Base-by-base conservation (phyloP, 2,329 filamentous ascomycete species). In the Fusarium udum region DNA sequence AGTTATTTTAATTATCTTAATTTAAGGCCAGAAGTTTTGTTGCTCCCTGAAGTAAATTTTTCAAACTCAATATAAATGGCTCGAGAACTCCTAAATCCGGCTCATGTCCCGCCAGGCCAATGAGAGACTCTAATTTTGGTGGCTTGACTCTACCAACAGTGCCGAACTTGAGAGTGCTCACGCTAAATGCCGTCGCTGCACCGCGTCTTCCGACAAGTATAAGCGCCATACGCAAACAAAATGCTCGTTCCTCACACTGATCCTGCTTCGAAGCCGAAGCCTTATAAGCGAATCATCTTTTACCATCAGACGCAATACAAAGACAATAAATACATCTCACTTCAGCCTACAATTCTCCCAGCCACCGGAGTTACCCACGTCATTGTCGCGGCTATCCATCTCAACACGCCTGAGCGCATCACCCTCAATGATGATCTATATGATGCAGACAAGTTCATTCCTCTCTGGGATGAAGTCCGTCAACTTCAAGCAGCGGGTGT, bases 361-460 rank as follows among this genome's bases (percentile, higher is more conserved):
- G 77, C 79, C 26, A 82, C 87, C 31, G 82, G 84, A 26, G 80
- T 87, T 24, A 96, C 94, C 0, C 94, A 97, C 82, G 86, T 97
- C 58, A 94, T 97, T 70, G 82, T 97, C 48, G 93, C 92, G 3
- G 94, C 94, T 1, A 90, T 97, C 58, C 94, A 97, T 79, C 84
- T 97, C 70, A 94, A 95, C 80, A 85, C 88, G 12, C 81, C 82
- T 16, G 89, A 92, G 3, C 86, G 85, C 15, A 88, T 95, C 75
- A 92, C 90, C 0, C 86, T 97, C 61, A 97, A 97, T 80, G 91
- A 97, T 82, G 88, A 93, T 78, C 86, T 87, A 0, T 93, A 93
- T 2, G 82, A 87, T 18, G 83, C 92, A 71, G 80, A 88, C 14
- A 87, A 89, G 69, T 95, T 92, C 80, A 84, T 87, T n/a, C 88